Conservation (phyloP, 164 flowering plant species). For the Saururus chinensis region DNA sequence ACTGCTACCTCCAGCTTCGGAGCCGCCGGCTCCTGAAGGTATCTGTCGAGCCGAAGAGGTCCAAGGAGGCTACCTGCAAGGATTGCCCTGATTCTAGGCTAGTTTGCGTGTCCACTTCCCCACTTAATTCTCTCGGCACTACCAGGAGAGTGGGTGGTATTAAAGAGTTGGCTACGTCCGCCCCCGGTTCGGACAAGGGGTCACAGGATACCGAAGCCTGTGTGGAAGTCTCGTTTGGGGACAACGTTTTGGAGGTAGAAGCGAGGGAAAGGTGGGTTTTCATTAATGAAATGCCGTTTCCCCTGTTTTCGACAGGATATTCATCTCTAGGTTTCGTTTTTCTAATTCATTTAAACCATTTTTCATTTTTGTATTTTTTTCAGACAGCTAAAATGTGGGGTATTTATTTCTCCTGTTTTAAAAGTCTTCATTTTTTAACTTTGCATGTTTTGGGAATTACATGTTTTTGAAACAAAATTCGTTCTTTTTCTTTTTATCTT, state of each 20-base stretch:
- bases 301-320: not conserved
- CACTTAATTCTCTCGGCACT: slow-evolving; percentile 17
- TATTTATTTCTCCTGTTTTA: too few relatives aligned
- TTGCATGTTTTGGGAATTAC: too few relatives aligned
- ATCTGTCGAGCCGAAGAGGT: slow-evolving; percentile 6
- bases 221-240: slow-evolving; percentile 55
- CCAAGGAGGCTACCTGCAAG: slow-evolving; percentile 3
- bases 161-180: too few relatives aligned
- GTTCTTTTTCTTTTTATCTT: too few relatives aligned
- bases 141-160: slow-evolving; percentile 14
- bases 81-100: slow-evolving; percentile 11
- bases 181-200: slow-evolving; percentile 6
- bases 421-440: too few relatives aligned
- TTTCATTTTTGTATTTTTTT: too few relatives aligned
- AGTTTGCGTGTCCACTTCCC: slow-evolving; percentile 1
- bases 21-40: slow-evolving; percentile 56
- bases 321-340: not conserved
- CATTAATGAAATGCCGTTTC: not conserved
- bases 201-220: slow-evolving; percentile 9
- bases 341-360: too few relatives aligned
- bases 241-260: slow-evolving; percentile 50
- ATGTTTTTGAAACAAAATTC: too few relatives aligned
- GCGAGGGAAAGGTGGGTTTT: slow-evolving; percentile 51
- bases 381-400: too few relatives aligned
- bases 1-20: slow-evolving; percentile 68